Base-by-base conservation (phyloP, 2,329 filamentous ascomycete genomes). In the Plenodomus lindquistii region DNA sequence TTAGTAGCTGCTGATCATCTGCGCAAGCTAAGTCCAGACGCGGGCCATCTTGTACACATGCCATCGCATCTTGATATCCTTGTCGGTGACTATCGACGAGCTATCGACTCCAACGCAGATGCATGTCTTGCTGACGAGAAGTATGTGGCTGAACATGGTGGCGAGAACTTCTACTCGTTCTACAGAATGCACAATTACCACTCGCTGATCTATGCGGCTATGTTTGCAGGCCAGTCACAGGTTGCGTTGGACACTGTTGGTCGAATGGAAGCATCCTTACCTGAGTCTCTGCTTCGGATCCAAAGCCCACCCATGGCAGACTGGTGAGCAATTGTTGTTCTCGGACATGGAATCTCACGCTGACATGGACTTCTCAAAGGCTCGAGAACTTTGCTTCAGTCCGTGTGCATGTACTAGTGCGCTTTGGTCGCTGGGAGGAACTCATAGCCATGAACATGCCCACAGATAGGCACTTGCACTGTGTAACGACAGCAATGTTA, bases 141-240 rank as follows among this genome's bases (percentile, higher is more conserved):
- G 56, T 91, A 82, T 61, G 75, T 89, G 2, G 69, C 73, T 0
- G 75, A 78, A 4, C 76, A 80, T 7, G 86, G 87, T 0, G 75
- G 83, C 0, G 67, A 83, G 52, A 88, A 88, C 65, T 91, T 92
- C 66, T 93, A 92, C 72, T 86, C 85, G 0, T 79, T 91, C 4
- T 93, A 92, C 66, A 81, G 88, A 13, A 81, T 82, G 41, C 89
- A 93, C 65, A 79, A 92, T 63, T 86, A 85, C 59, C 88, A 92
- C 63, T 91, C 89, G 55, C 80, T 83, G 2, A 81, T 91, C 41
- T 92, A 92, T 64, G 85, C 85, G 0, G 87, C 88, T 48, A 89
- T 92, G 87, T 87, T 92, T 56, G 82, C 86, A 0, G 89, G 85
- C 0, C 82, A 87, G 63, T 86, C 78, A 1, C 66, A 73, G 19